phyloP scores from a whole-genome alignment of 73 alveolate genomes.

The Uronychia setigera region DNA sequence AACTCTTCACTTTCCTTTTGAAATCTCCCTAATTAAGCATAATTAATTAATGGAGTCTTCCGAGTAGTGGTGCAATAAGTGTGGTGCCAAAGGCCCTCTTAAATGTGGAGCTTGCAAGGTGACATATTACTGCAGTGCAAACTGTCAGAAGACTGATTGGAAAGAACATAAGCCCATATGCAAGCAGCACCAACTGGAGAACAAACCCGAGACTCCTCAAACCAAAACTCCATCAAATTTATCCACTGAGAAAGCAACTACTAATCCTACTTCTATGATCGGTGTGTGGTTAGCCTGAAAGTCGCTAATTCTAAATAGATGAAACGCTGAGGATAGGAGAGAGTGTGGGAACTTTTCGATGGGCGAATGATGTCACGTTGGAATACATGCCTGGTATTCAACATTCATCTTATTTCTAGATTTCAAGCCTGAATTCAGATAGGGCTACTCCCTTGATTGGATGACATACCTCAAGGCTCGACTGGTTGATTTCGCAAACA shows the following conservation, averaged over 20 bases:
- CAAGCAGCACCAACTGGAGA: background rate
- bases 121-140: background rate
- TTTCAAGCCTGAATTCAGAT: conserved; percentile 25
- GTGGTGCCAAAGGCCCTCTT: background rate
- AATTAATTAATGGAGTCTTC: too few species aligned
- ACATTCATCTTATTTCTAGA: background rate
- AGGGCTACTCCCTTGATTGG: conserved; percentile 28
- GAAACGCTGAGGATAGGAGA: conserved; percentile 12
- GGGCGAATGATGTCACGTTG: conserved; percentile 35
- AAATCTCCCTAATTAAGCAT: too few species aligned
- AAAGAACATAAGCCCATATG: conserved; percentile 8
- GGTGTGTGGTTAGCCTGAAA: background rate
- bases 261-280: background rate
- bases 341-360: conserved; percentile 55
- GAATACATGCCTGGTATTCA: conserved; percentile 31
- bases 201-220: too few species aligned
- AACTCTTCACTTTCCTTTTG: too few species aligned
- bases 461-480: conserved; percentile 24
- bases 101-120: conserved; percentile 1
- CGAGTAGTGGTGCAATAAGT: conserved; percentile 9
- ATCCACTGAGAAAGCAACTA: background rate
- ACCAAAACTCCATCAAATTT: background rate
- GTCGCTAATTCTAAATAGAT: background rate
- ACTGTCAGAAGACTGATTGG: conserved; percentile 5
- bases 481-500: conserved; percentile 18